Percentiles rank a stretch among this genome's conserved stretches.
phyloP scores from a whole-genome alignment of 306 rosid species.

The Cercis canadensis region DNA sequence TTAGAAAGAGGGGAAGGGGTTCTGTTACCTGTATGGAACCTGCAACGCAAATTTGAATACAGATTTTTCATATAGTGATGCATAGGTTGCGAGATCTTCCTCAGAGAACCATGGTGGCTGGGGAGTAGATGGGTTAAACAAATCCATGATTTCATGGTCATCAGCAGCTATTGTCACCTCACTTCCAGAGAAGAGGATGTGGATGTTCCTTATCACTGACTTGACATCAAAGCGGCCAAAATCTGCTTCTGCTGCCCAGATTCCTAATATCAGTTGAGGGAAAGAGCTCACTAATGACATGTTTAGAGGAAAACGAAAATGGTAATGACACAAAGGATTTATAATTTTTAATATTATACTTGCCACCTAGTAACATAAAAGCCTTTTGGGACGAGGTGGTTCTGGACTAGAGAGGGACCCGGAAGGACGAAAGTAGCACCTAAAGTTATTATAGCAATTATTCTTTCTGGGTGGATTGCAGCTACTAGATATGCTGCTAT shows the following conservation, averaged over 20 bases:
- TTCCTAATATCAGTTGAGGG: constrained; percentile 35
- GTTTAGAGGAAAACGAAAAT: neutral
- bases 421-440: constrained; percentile 62
- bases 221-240: constrained; percentile 63
- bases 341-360: no score
- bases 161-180: constrained; percentile 58
- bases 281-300: neutral
- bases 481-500: constrained; percentile 50
- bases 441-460: constrained; percentile 52
- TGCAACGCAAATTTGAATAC: constrained; percentile 62
- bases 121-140: constrained; percentile 59
- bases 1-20: neutral
- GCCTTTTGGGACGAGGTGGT: constrained; percentile 61
- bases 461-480: constrained; percentile 51
- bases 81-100: constrained; percentile 57
- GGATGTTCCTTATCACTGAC: constrained; percentile 59
- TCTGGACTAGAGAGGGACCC: constrained; percentile 42
- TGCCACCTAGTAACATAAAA: constrained; percentile 60
- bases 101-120: constrained; percentile 66
- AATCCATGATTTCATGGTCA: constrained; percentile 68
- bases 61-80: constrained; percentile 60
- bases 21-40: constrained; percentile 60
- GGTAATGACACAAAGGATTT: neutral
- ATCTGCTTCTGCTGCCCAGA: constrained; percentile 67
- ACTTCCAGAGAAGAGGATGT: constrained; percentile 61